Evolutionary conservation across 148 eudicot genomes (phyloP).

Genomic region (Bassia scoparia): DNA sequence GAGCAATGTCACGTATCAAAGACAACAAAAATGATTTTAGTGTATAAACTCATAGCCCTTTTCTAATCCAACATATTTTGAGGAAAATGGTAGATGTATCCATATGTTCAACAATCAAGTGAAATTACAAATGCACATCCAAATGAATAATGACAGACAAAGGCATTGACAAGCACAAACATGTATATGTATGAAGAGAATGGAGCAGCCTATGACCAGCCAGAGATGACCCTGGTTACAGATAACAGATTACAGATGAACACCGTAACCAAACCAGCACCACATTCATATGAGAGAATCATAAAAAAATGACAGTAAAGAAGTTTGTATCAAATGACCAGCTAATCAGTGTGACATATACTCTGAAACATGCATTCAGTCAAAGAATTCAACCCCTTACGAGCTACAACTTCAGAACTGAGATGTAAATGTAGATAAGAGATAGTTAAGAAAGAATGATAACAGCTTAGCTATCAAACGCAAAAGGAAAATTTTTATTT

Average conservation of each 20-base stretch:
- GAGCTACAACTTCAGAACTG: neutral
- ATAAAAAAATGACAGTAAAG: neutral
- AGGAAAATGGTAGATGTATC: neutral
- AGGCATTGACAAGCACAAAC: neutral
- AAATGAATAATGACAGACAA: neutral
- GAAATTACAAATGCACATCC: neutral
- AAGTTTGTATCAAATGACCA: neutral
- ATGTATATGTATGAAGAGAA: neutral
- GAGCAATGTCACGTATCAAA: slow-evolving; percentile 20
- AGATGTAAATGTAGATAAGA: neutral
- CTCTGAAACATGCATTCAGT: neutral
- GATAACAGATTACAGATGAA: neutral
- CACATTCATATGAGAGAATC: neutral
- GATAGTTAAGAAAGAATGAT: neutral
- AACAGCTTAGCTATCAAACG: neutral
- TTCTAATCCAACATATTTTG: neutral
- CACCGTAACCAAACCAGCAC: neutral
- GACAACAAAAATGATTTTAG: neutral
- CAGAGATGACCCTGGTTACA: neutral
- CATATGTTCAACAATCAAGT: neutral
- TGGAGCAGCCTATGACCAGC: neutral
- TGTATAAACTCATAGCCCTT: neutral
- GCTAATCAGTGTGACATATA: neutral
- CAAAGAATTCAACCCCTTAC: neutral
- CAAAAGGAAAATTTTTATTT: neutral